Evolutionary conservation across 768 basidiomycete genomes (phyloP).

Genomic region (Collybia sordida): DNA sequence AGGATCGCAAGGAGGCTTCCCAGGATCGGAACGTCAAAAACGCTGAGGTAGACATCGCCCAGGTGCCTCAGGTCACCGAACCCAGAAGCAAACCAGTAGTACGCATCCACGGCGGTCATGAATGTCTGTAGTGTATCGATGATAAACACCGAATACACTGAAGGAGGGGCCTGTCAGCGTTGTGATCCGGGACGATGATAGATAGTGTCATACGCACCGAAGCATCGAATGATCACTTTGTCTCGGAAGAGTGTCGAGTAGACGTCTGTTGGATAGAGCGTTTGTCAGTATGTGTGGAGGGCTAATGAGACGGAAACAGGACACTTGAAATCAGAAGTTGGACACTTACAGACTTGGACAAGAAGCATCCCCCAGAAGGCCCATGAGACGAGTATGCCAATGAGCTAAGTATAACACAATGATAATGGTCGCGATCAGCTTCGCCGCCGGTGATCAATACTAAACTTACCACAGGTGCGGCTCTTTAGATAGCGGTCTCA

Average conservation of each 20-base stretch:
- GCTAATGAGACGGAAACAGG: not conserved
- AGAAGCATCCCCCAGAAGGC: conserved; percentile 6
- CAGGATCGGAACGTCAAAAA: conserved; percentile 13
- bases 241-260: not conserved
- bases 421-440: not conserved
- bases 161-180: not conserved
- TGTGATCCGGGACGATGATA: no score
- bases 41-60: conserved; percentile 1
- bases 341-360: conserved; percentile 9
- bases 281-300: not conserved
- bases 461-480: not conserved
- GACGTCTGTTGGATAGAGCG: conserved; percentile 2
- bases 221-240: not conserved
- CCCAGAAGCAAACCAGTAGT: conserved; percentile 12
- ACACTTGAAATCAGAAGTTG: no score
- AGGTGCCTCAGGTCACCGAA: conserved; percentile 10
- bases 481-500: no score
- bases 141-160: conserved; percentile 9
- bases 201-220: not conserved
- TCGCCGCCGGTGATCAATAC: not conserved
- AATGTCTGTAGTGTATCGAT: conserved; percentile 9
- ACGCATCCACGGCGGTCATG: conserved; percentile 10
- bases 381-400: conserved; percentile 6
- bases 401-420: not conserved
- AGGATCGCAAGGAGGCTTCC: conserved; percentile 11